Conservation (phyloP, 2,329 filamentous ascomycete species). For the Elsinoe ampelina region DNA sequence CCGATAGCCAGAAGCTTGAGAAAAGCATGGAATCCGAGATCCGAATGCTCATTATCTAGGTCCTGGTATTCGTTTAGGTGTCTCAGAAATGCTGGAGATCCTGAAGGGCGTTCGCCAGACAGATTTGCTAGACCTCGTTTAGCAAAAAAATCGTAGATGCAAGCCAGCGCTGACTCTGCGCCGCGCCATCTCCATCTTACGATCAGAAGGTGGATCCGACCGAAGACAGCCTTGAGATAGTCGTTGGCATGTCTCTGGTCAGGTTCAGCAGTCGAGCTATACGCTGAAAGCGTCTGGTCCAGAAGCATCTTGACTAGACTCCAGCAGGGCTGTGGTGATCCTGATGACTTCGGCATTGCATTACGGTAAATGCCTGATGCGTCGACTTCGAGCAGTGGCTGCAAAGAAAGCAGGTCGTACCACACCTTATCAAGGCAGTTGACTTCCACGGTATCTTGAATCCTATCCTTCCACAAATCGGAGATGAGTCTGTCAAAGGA, state of each 20-base stretch:
- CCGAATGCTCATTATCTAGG: constrained; percentile 38
- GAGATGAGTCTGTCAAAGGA: constrained; percentile 10
- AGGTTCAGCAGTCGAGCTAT: constrained; percentile 32
- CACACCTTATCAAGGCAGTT: constrained; percentile 29
- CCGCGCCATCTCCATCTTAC: constrained; percentile 48
- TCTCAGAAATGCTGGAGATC: constrained; percentile 47
- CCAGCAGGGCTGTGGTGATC: constrained; percentile 42
- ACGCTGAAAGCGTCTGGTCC: constrained; percentile 38
- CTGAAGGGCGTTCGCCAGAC: constrained; percentile 41
- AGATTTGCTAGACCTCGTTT: constrained; percentile 44
- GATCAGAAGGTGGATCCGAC: constrained; percentile 45
- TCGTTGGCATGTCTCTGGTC: constrained; percentile 42
- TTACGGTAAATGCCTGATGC: constrained; percentile 36
- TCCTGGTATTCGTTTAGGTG: constrained; percentile 36
- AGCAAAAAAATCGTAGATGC: constrained; percentile 52
- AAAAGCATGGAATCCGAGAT: constrained; percentile 50
- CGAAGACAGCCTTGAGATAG: constrained; percentile 44
- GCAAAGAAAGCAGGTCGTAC: constrained; percentile 41
- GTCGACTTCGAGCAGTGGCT: constrained; percentile 48
- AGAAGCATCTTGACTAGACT: constrained; percentile 37
- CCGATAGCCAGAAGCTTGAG: constrained; percentile 48
- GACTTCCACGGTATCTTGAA: not conserved
- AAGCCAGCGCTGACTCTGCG: constrained; percentile 45
- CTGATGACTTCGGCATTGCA: constrained; percentile 30
- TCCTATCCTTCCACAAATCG: not conserved